Evolutionary conservation across 2,329 filamentous ascomycete species (phyloP), one percentile per base, ranked within the genome.

Genomic region (Chrysoporthe austroafricana): DNA sequence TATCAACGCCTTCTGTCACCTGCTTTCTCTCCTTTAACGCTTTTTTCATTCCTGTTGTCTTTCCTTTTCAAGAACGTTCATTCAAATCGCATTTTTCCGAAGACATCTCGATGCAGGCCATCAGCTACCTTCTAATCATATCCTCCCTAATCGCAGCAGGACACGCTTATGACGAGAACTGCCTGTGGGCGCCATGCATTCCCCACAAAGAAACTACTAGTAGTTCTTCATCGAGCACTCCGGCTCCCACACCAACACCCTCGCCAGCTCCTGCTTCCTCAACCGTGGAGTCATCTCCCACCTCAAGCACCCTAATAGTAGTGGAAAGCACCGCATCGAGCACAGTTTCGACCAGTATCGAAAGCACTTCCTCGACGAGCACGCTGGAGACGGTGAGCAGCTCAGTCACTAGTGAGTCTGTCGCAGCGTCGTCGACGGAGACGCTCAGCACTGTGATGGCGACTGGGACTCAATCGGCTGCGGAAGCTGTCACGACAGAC

Each of bases 151-250:
- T 54, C 32, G 50, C 32, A 26, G 50, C 26, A 34, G 26, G 50
- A 21, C 21, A 54, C 32, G 50, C 50, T n/a, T 54, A 54, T 34
- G 50, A 54, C 32, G 50, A 54, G 26, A 54, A 54, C 26, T 32
- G 50, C 26, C 26, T 54, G 21, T 54, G 50, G 21, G 50, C 50
- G 50, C 50, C 50, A 54, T 54, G 50, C 13, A 34, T 54, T 54
- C 21, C 50, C 21, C 50, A 54, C 26, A 54, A 54, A 34, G 50
- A 54, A 21, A 54, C 50, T 4, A 54, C 50, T 4, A 54, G 50
- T 21, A 54, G 13, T 5, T 32, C 50, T 34, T 54, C 50, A 34
- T 32, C n/a, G 26, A 52, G 48, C 48, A 52, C 48, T 2, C 48
- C 48, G 11, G 21, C 21, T n/a, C 48, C 48, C 13, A 26, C 48